phyloP scores from a whole-genome alignment of 768 basidiomycete species.

The Steccherinum ochraceum region DNA sequence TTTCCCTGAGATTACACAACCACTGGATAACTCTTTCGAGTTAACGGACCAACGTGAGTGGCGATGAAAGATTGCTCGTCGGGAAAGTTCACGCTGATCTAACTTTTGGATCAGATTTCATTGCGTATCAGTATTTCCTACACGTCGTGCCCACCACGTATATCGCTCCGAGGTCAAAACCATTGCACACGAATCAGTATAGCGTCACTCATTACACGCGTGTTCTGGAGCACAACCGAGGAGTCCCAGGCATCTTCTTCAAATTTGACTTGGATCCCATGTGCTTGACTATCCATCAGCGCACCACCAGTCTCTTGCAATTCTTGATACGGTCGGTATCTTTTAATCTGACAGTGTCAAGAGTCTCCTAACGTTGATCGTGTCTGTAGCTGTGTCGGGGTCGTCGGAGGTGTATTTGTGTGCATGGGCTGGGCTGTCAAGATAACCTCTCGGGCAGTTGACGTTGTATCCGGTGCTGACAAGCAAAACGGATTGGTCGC shows the following conservation, averaged over 20 bases:
- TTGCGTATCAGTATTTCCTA: conserved; percentile 92
- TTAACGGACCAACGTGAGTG: conserved; percentile 59
- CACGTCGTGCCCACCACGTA: conserved; percentile 96
- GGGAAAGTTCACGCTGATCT: background rate
- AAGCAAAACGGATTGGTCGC: conserved; percentile 54
- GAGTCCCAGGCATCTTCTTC: conserved; percentile 95
- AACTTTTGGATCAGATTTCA: conserved; percentile 52
- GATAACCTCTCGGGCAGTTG: conserved; percentile 49
- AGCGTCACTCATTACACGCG: conserved; percentile 91
- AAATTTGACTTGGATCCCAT: conserved; percentile 96
- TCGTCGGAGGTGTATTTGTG: conserved; percentile 87
- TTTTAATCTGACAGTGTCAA: background rate
- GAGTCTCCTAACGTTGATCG: background rate
- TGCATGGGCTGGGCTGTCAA: conserved; percentile 75
- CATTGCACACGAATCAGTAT: conserved; percentile 79
- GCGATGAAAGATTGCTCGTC: background rate
- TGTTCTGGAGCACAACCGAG: conserved; percentile 63
- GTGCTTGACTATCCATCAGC: conserved; percentile 77
- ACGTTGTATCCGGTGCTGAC: conserved; percentile 50
- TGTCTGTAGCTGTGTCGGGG: conserved; percentile 64
- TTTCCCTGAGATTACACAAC: conserved; percentile 94
- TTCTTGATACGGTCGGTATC: conserved; percentile 62
- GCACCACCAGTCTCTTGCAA: conserved; percentile 77
- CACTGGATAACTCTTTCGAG: conserved; percentile 87
- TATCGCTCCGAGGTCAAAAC: conserved; percentile 59